A percentile compares a stretch with the other conserved stretches of the same genome.
phyloP scores from a whole-genome alignment of 2,329 filamentous ascomycete species.

The Colletotrichum sp. region DNA sequence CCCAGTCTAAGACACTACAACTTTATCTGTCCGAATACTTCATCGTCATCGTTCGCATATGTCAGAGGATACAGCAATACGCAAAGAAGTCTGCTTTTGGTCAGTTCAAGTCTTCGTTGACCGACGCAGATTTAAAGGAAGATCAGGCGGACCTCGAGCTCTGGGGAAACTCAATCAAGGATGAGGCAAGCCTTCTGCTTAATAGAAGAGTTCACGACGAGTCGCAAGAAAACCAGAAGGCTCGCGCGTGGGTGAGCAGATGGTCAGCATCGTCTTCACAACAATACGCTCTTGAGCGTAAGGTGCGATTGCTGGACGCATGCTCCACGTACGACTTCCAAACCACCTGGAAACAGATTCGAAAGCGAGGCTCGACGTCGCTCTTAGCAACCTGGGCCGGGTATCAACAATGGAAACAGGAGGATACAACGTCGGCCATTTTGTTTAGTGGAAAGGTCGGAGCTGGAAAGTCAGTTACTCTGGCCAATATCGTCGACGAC shows the following conservation, averaged over 20 bases:
- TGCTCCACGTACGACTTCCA: not conserved
- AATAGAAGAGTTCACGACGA: rapidly evolving
- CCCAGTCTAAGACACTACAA: too few species aligned
- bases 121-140: rapidly evolving
- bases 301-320: rapidly evolving
- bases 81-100: rapidly evolving
- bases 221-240: rapidly evolving
- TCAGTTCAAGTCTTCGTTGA: not conserved
- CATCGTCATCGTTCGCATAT: not conserved
- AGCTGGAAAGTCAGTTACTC: rapidly evolving
- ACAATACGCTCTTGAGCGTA: rapidly evolving
- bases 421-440: rapidly evolving
- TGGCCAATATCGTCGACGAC: not conserved
- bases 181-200: rapidly evolving
- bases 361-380: rapidly evolving
- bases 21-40: not conserved
- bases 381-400: rapidly evolving
- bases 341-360: not conserved
- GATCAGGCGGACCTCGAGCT: rapidly evolving
- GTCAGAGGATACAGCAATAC: not conserved
- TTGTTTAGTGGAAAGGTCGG: rapidly evolving
- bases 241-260: rapidly evolving
- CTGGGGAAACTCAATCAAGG: rapidly evolving
- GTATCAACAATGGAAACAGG: not conserved
- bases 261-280: rapidly evolving